These are phyloP conservation scores for Ambrosia trifida DNA, from an alignment of 129 eudicot genomes.

Conservation along the genomic window DNA sequence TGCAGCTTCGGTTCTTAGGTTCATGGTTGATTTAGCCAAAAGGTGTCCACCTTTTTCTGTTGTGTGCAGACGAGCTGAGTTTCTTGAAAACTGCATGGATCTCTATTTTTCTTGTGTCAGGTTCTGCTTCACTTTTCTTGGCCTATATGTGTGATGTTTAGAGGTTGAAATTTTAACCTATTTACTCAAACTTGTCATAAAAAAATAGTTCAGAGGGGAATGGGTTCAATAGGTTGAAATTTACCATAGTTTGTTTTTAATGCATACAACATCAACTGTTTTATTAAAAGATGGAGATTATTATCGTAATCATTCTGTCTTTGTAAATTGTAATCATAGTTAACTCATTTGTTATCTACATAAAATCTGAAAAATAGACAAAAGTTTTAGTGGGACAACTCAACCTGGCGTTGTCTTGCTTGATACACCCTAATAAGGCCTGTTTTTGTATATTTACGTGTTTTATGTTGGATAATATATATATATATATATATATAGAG, in stretches of 20 bases:
- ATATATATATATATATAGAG: no score
- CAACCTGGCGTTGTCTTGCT: not conserved
- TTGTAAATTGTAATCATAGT: not conserved
- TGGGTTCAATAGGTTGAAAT: constrained; percentile 8
- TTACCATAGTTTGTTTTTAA: not conserved
- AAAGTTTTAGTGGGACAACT: not conserved
- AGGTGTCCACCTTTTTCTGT: constrained; percentile 85
- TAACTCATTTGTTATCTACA: not conserved
- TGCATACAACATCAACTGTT: not conserved
- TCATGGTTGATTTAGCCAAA: constrained; percentile 95
- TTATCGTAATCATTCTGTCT: not conserved
- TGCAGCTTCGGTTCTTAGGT: constrained; percentile 90
- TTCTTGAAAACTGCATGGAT: constrained; percentile 89
- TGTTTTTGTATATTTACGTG: no score
- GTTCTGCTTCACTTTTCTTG: constrained; percentile 39
- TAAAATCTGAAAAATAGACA: not conserved
- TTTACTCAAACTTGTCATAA: not conserved
- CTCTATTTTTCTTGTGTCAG: constrained; percentile 95
- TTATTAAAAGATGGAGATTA: not conserved
- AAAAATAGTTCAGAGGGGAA: not conserved
- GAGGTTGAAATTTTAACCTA: constrained; percentile 12
- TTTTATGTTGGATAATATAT: no score
- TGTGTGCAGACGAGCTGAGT: constrained; percentile 79
- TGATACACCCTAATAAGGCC: no score
- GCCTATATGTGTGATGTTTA: not conserved